These are phyloP conservation scores for Epichloe gansuensis DNA, from an alignment of 2,329 filamentous ascomycete genomes.

Conservation along the genomic window DNA sequence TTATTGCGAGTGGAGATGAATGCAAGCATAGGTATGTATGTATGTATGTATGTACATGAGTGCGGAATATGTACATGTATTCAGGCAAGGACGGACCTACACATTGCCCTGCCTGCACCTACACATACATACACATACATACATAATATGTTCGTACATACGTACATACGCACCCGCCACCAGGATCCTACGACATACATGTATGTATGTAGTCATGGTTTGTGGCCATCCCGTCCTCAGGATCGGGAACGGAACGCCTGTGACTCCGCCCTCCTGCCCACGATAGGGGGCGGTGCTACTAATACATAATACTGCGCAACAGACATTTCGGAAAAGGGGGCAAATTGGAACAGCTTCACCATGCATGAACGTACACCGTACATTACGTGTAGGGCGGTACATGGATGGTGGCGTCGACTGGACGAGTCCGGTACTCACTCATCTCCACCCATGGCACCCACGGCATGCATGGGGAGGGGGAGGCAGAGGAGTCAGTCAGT, in stretches of 20 bases:
- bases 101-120: background rate
- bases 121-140: no score
- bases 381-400: constrained; percentile 18
- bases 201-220: background rate
- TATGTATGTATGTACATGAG: no score
- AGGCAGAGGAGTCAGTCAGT: no score
- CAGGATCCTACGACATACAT: background rate
- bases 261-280: no score
- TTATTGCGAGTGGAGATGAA: constrained; percentile 1
- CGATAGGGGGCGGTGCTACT: no score
- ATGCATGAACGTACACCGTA: constrained; percentile 7
- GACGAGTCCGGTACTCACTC: background rate
- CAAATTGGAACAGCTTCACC: constrained; percentile 19
- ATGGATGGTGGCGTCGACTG: constrained; percentile 21
- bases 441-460: constrained; percentile 3
- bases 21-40: no score
- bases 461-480: no score
- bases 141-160: background rate
- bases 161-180: background rate
- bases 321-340: background rate
- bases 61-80: background rate
- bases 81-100: background rate
- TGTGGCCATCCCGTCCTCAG: no score
- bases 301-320: no score
- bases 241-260: no score